Evolutionary conservation across 441 rosid species (phyloP), one percentile per base, ranked within the genome.

Genomic region (Pelargonium myrrhifolium): DNA sequence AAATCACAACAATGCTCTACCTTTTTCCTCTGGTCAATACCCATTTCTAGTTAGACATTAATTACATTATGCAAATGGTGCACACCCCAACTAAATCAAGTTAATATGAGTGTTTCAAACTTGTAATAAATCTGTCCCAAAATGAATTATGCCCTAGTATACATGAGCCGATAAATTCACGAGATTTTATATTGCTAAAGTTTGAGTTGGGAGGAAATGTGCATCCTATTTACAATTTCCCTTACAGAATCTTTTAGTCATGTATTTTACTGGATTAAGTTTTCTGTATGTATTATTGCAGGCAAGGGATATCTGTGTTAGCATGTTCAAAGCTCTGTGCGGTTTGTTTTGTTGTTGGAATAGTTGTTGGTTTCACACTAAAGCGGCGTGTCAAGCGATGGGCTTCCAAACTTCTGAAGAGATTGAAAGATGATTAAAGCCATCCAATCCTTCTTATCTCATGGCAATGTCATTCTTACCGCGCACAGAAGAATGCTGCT

Each of bases 251-350:
- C 0, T 2, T 24, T 65, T 3, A 45, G 3, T 4, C 11, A 45
- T 10, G n/a, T 2, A 10, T 45, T 3, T 45, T 45, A 3, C 14
- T 12, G 53, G 53, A 45, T n/a, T 45, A 11, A 43, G 61, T 53
- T 2, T 35, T 49, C 8, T 0, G 37, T 69, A 18, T 59, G 37
- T 65, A 65, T 40, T 26, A 11, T 72, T 75, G 81, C 85, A 85
- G 89, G 70, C 77, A 86, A 14, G 77, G 78, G 71, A 83, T 91
- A 22, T 89, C 96, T 0, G 69, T 80, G 3, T 75, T 77, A 85
- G 84, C 89, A 12, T 93, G 99, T 72, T 83, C 97, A 10, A 93
- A 89, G 85, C 80, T 93, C 17, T 93, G 92, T 22, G 79, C 83
- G 0, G 24, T 87, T 73, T 87, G 83, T 85, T 89, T 93, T 37